Base-by-base conservation (phyloP, 2,329 filamentous ascomycete genomes). In the Botrytis pseudocinerea region DNA sequence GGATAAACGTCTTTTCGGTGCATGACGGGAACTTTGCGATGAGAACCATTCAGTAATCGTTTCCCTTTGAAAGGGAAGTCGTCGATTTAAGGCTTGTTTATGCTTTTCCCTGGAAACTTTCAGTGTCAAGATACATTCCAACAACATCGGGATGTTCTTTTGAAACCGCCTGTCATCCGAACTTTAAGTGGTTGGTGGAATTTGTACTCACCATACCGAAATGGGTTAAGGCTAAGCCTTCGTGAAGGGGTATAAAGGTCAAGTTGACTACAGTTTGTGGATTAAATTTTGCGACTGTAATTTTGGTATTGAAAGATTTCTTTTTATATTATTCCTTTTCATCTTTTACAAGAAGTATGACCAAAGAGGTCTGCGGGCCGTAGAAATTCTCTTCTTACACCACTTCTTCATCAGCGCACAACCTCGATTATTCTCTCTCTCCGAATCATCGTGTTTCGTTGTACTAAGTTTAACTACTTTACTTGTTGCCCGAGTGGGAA, bases 401-500 rank as follows among this genome's bases (percentile, higher is more conserved):
- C 22, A 65, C 62, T 46, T 65, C 62, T 46, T 65, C 10, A 25
- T 46, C 20, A 35, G 28, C 42, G 44, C 42, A 65, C 42, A 65
- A 32, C 62, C n/a, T 65, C 62, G 28, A 48, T 48, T 35, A 48
- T 48, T 65, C 42, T 46, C 42, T 64, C 62, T 46, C 62, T 46
- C 62, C 42, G 42, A 25, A 25, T 65, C 62, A 65, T 65, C 62
- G 62, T 65, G 62, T 48, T 48, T 65, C 62, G 62, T 65, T 48
- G 62, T 48, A 65, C 62, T 46, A 25, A 40, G 35, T 40, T 38
- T n/a, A 40, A 35, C 59, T 61, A 16, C 59, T 61, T 61, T 25
- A n/a, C n/a, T 61, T 61, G 59, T 61, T n/a, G 62, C 62, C 62
- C 42, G 20, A 48, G 62, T 25, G 12, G 28, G 42, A 46, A 65